A percentile compares a stretch with the other conserved stretches of the same genome.
Conservation (phyloP, 1,284 basidiomycete genomes). For the Tylopilus sp. region DNA sequence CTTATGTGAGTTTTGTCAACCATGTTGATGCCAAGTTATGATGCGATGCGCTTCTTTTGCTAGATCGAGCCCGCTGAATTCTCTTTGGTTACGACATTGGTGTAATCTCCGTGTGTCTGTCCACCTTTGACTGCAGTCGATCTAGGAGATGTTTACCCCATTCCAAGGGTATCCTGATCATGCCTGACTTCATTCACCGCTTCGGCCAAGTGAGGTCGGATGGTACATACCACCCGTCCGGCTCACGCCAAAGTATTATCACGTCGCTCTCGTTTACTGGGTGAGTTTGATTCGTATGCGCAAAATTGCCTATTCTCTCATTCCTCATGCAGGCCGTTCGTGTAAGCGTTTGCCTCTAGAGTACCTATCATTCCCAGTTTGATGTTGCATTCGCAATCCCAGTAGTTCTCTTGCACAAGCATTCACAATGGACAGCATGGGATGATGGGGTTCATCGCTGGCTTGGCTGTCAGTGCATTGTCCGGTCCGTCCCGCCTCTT, state of each 20-base stretch:
- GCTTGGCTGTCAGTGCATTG: conserved; percentile 70
- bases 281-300: conserved; percentile 33
- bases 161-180: conserved; percentile 66
- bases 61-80: conserved; percentile 23
- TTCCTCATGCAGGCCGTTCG: conserved; percentile 45
- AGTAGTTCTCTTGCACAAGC: conserved; percentile 69
- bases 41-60: neutral
- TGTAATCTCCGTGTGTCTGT: conserved; percentile 50
- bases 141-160: neutral
- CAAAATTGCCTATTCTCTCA: neutral
- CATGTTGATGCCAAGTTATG: neutral
- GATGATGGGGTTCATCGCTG: conserved; percentile 63
- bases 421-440: conserved; percentile 71
- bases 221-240: conserved; percentile 51
- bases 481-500: conserved; percentile 40
- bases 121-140: neutral
- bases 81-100: conserved; percentile 68
- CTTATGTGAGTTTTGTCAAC: neutral
- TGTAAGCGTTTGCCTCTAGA: conserved; percentile 35
- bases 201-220: conserved; percentile 55
- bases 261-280: conserved; percentile 75
- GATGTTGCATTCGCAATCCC: neutral
- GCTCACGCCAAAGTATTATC: conserved; percentile 66
- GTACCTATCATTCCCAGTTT: neutral
- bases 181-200: conserved; percentile 68